These are phyloP conservation scores for Colletotrichum tropicale DNA, from an alignment of 2,329 filamentous ascomycete genomes.

Conservation along the genomic window DNA sequence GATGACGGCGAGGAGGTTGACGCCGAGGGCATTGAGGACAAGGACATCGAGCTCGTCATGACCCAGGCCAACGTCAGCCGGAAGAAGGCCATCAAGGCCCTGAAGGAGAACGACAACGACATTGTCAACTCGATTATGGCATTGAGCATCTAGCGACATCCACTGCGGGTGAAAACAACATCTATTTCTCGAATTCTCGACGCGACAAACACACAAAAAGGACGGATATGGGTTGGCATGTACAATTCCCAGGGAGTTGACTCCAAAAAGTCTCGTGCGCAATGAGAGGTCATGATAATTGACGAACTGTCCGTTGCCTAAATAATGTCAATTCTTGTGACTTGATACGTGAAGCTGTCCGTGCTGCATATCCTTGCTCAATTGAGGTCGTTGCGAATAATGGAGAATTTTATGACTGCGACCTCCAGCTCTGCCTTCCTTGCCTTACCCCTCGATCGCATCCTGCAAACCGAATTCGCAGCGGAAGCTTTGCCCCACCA, in stretches of 20 bases:
- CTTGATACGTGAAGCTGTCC: not conserved
- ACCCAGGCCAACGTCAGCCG: constrained; percentile 94
- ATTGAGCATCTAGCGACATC: constrained; percentile 73
- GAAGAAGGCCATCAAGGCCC: constrained; percentile 98
- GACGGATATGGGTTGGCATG: constrained; percentile 26
- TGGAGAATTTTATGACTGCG: not conserved
- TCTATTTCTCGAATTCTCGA: constrained; percentile 16
- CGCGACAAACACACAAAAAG: constrained; percentile 15
- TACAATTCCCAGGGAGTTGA: constrained; percentile 24
- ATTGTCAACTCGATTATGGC: constrained; percentile 99
- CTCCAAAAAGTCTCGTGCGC: constrained; percentile 19
- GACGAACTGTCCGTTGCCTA: not conserved
- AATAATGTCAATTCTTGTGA: not conserved
- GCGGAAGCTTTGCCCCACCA: constrained; percentile 14
- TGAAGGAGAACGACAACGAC: constrained; percentile 99
- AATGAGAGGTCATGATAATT: constrained; percentile 19
- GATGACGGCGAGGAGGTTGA: constrained; percentile 97
- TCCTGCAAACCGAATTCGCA: not conserved
- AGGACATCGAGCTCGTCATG: constrained; percentile 99
- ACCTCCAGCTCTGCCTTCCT: not conserved
- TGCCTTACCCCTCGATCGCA: constrained; percentile 6
- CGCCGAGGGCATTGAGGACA: constrained; percentile 91
- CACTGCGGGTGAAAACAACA: not conserved
- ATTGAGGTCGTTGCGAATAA: not conserved
- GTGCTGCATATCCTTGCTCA: not conserved